Evolutionary conservation across 495 filamentous ascomycete species (phyloP), one percentile per base, ranked within the genome.

Genomic region (Aspergillus campestris): DNA sequence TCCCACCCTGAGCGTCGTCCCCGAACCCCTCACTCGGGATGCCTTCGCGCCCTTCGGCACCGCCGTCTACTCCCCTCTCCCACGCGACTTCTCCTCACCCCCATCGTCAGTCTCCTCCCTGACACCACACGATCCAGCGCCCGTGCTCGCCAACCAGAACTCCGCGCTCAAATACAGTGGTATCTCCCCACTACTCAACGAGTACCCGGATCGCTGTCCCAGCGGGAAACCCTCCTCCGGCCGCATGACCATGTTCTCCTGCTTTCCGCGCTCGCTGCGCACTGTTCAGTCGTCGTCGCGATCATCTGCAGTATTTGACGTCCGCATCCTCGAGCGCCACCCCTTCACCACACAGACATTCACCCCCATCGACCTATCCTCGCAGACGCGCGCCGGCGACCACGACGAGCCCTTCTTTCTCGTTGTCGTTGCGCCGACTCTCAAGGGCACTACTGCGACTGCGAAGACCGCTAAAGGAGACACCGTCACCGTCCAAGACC

Each of bases 321-420:
- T 95, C 36, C 60, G 67, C 6, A 80, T 95, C 45, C 80, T 98
- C 34, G 92, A 98, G 62, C 81, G 94, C 15, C 92, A 98, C 60
- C 94, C 92, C 0, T 96, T 78, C 67, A 95, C 92, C 12, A 83
- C 85, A 18, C 92, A 98, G 61, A 94, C 89, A 0, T 97, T 98
- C 63, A 77, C 87, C 33, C 92, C 92, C 0, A 67, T 95, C 12
- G 81, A 80, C 44, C 60, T 85, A 8, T 66, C 70, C 18, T 51
- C 53, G 7, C 55, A 65, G 37, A 51, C 49, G 27, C 55, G 58
- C 27, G 59, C 62, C 51, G 57, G 52, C 15, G 48, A 49, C 1
- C 52, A 67, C 12, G 55, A 65, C 13, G 59, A 67, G 34, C 65
- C 49, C 2, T 57, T 71, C 13, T 94, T 84, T 55, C 74, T 98